phyloP scores from a whole-genome alignment of 306 rosid species.

The Medicago truncatula region DNA sequence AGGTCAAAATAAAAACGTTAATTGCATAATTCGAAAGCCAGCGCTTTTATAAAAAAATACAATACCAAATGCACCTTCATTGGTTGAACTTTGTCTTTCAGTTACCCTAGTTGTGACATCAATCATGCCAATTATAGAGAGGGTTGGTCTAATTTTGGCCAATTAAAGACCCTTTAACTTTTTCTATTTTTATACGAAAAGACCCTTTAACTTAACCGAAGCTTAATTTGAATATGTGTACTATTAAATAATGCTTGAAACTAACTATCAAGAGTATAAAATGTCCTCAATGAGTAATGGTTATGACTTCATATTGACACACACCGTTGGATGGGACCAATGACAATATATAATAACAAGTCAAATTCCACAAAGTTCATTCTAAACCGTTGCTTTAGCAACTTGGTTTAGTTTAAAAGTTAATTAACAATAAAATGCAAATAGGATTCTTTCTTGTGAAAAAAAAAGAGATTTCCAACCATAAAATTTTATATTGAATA shows the following conservation, averaged over 20 bases:
- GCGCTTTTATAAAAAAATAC: not conserved
- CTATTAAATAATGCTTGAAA: constrained; percentile 31
- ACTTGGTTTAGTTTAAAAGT: not conserved
- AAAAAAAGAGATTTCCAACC: not conserved
- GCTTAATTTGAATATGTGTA: constrained; percentile 15
- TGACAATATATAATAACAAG: not conserved
- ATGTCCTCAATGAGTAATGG: constrained; percentile 38
- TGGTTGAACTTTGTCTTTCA: not conserved
- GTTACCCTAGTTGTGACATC: constrained; percentile 29
- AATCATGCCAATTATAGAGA: constrained; percentile 8
- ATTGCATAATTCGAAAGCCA: not conserved
- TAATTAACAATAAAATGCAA: not conserved
- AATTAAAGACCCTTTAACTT: constrained; percentile 15
- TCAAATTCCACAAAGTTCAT: constrained; percentile 40
- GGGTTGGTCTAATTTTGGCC: constrained; percentile 28
- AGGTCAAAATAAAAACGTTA: not conserved
- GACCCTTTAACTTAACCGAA: constrained; percentile 1
- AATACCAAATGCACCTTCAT: not conserved
- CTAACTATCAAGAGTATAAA: constrained; percentile 1
- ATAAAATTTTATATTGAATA: constrained; percentile 26
- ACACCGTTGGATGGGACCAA: constrained; percentile 37
- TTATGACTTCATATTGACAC: constrained; percentile 23
- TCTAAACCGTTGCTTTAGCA: constrained; percentile 39
- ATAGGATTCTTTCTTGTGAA: not conserved
- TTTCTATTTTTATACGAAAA: not conserved